Base-by-base conservation (phyloP, 208 protist species). In the Trypanosoma congolense region DNA sequence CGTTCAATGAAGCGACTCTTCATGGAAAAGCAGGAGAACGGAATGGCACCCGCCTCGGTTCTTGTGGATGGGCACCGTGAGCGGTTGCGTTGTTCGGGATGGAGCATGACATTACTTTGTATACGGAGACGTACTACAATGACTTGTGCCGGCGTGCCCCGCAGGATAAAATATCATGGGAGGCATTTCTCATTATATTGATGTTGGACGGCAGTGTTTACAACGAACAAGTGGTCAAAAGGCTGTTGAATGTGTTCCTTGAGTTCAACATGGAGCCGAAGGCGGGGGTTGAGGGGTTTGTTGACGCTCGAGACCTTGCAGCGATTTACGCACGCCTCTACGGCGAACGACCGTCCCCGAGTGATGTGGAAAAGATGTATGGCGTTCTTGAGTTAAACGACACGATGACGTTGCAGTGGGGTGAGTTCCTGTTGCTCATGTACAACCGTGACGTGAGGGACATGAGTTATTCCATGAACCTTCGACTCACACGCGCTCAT, bases 401-500 rank as follows among this genome's bases (percentile, higher is more conserved):
- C 1, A 72, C 67, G 1, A 84, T 81, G 61, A 87, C 77, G 30
- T 46, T 93, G 22, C 61, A 61, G 48, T 93, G 86, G 83, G 77
- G 75, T 45, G 82, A 90, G 45, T 93, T 93, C 67, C 57, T 93
- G 24, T 72, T 77, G 31, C 46, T 83, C 8, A 77, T 75, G 35
- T 90, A 89, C 55, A 66, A 41, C 50, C 52, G 64, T 25, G 62
- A 62, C 0, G 74, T 71, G 12, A 59, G 49, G 18, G 61, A 65
- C 26, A 65, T 56, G 14, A 28, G n/a, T 16, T 21, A 47, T 19
- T 14, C 59, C 3, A 38, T 65, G 2, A 45, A 58, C 22, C 62
- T 46, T 42, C 31, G 41, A 8, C 22, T 46, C 4, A 75, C 75
- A 5, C 65, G 64, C 10, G 38, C 76, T 14, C 44, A 62, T 8